Conservation (phyloP, 306 rosid genomes). For the Sesbania bispinosa region DNA sequence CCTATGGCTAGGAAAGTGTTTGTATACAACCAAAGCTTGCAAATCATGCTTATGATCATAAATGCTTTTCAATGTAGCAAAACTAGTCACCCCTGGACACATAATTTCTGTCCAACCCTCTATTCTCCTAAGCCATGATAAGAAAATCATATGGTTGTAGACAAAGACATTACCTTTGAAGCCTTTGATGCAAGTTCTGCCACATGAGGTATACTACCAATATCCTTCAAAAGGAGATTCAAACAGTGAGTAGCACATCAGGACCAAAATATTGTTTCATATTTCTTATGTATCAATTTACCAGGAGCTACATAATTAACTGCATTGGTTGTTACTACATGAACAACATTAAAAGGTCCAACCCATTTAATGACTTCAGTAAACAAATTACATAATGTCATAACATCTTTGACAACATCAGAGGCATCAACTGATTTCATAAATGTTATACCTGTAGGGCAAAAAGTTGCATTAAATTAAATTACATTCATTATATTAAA, state of each 20-base stretch:
- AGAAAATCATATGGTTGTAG: background rate
- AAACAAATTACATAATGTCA: background rate
- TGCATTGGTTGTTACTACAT: background rate
- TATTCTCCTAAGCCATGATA: background rate
- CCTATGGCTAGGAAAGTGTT: too few species aligned
- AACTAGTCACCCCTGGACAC: background rate
- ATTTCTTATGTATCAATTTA: background rate
- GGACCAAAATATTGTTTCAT: background rate
- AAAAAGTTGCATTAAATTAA: too few species aligned
- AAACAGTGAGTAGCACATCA: background rate
- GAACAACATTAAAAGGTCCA: background rate
- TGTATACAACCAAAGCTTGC: too few species aligned
- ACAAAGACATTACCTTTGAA: too few species aligned
- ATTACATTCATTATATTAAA: too few species aligned
- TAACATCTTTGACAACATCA: background rate
- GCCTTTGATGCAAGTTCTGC: background rate
- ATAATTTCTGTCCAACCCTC: background rate
- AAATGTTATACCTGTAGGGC: background rate
- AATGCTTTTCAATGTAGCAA: too few species aligned
- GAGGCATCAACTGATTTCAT: background rate
- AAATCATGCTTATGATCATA: too few species aligned
- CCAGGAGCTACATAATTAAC: background rate
- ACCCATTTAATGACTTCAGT: background rate
- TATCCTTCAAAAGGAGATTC: background rate
- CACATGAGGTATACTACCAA: background rate